Conservation (phyloP, 371 early-diverging fungal genomes). For the Apophysomyces ossiformis region DNA sequence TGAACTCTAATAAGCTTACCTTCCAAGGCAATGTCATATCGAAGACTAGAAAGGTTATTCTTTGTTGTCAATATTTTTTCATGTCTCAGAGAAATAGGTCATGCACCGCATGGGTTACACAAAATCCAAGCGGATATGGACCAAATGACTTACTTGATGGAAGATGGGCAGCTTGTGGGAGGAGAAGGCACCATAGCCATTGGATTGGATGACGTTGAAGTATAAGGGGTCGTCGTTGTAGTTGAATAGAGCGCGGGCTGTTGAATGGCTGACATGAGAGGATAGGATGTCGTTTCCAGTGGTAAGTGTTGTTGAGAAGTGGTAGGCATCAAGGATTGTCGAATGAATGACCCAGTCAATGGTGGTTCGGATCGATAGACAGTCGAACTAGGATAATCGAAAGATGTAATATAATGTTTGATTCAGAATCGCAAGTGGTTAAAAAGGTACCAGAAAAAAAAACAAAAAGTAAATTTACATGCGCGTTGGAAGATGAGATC, state of each 20-base stretch:
- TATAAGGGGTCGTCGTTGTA: neutral
- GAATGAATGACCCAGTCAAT: slow-evolving; percentile 1
- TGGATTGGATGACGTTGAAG: neutral
- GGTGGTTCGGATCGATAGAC: neutral
- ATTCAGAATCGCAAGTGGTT: no score
- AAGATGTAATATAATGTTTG: no score
- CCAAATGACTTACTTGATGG: slow-evolving; percentile 9
- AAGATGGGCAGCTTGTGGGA: slow-evolving; percentile 19
- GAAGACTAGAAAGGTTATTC: slow-evolving; percentile 19
- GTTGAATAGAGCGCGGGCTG: slow-evolving; percentile 3
- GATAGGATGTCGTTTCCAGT: neutral
- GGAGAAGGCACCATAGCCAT: slow-evolving; percentile 16
- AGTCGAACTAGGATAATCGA: no score
- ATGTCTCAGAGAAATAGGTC: no score
- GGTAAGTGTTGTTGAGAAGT: neutral
- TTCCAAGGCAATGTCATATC: slow-evolving; percentile 31
- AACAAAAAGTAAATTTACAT: neutral
- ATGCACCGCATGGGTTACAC: slow-evolving; percentile 23
- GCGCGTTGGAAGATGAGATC: neutral
- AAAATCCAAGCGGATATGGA: neutral
- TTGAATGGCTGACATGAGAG: slow-evolving; percentile 10
- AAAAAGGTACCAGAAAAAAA: no score
- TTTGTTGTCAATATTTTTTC: neutral
- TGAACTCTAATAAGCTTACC: slow-evolving; percentile 13
- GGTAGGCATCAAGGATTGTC: neutral